Conservation (phyloP, 2,329 filamentous ascomycete genomes). For the Chaetothyriales sp. region DNA sequence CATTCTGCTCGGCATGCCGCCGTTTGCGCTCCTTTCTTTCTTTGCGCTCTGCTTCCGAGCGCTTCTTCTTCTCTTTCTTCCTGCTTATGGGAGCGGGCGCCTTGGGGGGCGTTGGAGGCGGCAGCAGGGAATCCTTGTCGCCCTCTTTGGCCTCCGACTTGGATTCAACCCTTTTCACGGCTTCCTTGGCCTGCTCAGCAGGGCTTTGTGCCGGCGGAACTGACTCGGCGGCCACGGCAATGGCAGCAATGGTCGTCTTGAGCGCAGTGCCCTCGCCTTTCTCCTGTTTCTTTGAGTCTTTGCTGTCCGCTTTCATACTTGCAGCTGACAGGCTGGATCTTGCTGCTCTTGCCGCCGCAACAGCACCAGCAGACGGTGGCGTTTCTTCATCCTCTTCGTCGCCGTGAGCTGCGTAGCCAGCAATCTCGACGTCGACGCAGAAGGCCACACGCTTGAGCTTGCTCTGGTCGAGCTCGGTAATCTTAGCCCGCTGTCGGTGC, state of each 20-base stretch:
- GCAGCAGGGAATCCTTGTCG: constrained; percentile 8
- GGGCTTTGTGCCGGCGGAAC: not conserved
- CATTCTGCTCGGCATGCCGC: constrained; percentile 72
- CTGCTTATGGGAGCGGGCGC: constrained; percentile 36
- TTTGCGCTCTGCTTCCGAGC: constrained; percentile 81
- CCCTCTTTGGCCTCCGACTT: constrained; percentile 17
- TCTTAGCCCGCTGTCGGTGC: constrained; percentile 60
- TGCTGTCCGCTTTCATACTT: constrained; percentile 17
- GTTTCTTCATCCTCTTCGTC: constrained; percentile 34
- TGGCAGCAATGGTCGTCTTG: constrained; percentile 48
- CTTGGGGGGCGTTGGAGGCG: constrained; percentile 20
- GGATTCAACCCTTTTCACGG: not conserved
- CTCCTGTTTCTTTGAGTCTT: constrained; percentile 45
- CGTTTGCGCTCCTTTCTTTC: constrained; percentile 81
- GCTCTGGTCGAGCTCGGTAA: constrained; percentile 62
- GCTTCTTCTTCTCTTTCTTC: constrained; percentile 94
- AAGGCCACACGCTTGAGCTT: constrained; percentile 84
- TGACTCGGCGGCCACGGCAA: constrained; percentile 40
- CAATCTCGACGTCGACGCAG: constrained; percentile 94
- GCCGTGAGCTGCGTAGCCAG: constrained; percentile 63
- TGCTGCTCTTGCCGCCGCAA: not conserved
- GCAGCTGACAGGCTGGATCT: constrained; percentile 7
- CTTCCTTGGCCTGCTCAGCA: not conserved
- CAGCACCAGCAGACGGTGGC: constrained; percentile 1
- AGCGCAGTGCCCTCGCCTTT: constrained; percentile 60